These are phyloP conservation scores for Brassica napus DNA, from an alignment of 345 rosid genomes.

Conservation along the genomic window DNA sequence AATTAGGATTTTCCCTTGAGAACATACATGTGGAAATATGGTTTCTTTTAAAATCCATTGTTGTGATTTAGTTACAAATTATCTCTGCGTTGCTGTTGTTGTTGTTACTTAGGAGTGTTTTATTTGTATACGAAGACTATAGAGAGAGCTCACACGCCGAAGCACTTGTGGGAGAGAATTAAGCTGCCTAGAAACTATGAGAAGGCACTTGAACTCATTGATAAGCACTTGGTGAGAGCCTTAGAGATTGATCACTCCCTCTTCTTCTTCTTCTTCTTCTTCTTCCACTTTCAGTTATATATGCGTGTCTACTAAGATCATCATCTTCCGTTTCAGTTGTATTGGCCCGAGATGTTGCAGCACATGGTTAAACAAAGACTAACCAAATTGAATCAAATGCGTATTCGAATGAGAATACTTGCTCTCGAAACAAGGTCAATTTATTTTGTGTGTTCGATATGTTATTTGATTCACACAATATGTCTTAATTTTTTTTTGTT, in stretches of 20 bases:
- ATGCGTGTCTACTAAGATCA: too few relatives aligned
- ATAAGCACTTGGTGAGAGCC: too few relatives aligned
- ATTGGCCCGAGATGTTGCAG: slow-evolving; percentile 85
- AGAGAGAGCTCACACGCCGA: slow-evolving; percentile 92
- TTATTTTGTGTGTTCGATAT: too few relatives aligned
- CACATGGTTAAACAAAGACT: slow-evolving; percentile 88
- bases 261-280: too few relatives aligned
- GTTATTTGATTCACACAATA: too few relatives aligned
- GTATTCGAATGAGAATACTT: slow-evolving; percentile 93
- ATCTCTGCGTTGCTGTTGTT: not conserved
- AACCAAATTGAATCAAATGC: slow-evolving; percentile 98
- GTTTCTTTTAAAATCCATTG: too few relatives aligned
- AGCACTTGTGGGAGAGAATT: slow-evolving; percentile 32
- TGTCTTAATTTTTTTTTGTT: not conserved
- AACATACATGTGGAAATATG: too few relatives aligned
- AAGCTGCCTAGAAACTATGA: too few relatives aligned
- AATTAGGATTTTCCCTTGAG: too few relatives aligned
- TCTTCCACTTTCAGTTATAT: too few relatives aligned
- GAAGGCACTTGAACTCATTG: too few relatives aligned
- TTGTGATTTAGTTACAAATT: too few relatives aligned
- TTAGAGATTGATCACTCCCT: not conserved
- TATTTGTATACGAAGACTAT: slow-evolving; percentile 86
- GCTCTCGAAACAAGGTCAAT: slow-evolving; percentile 73
- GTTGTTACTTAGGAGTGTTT: slow-evolving; percentile 61
- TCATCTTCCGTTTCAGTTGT: slow-evolving; percentile 46